Conservation (phyloP, 164 flowering plant genomes). For the Aristolochia fimbriata region DNA sequence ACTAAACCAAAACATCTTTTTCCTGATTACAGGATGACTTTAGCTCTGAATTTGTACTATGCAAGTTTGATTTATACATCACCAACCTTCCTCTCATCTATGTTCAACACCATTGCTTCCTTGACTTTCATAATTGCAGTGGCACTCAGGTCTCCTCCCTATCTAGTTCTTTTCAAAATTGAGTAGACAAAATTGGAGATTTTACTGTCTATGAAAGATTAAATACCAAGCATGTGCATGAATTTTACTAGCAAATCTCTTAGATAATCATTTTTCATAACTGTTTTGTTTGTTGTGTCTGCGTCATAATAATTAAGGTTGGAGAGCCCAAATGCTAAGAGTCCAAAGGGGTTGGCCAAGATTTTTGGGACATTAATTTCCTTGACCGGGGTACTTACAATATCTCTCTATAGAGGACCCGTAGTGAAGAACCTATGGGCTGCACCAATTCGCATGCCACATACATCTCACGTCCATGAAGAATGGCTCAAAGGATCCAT, state of each 20-base stretch:
- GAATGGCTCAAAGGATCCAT: slow-evolving; percentile 77
- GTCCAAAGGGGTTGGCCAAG: slow-evolving; percentile 54
- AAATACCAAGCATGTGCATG: too few relatives aligned
- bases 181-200: too few relatives aligned
- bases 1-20: background rate
- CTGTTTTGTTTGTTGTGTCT: too few relatives aligned
- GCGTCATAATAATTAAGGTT: slow-evolving; percentile 25
- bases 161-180: too few relatives aligned
- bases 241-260: too few relatives aligned
- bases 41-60: slow-evolving; percentile 69
- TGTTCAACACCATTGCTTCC: slow-evolving; percentile 60
- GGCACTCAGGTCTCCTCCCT: slow-evolving; percentile 29
- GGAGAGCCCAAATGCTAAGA: slow-evolving; percentile 44
- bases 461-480: slow-evolving; percentile 30
- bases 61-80: slow-evolving; percentile 76
- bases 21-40: slow-evolving; percentile 43
- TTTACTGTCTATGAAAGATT: too few relatives aligned
- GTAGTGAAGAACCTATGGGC: slow-evolving; percentile 25
- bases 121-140: slow-evolving; percentile 63
- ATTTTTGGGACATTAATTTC: slow-evolving; percentile 61
- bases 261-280: too few relatives aligned
- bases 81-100: slow-evolving; percentile 51
- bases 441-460: slow-evolving; percentile 37
- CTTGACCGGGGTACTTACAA: slow-evolving; percentile 56
- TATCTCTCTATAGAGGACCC: slow-evolving; percentile 77